A percentile compares a stretch with the other conserved stretches of the same genome.
These are phyloP conservation scores for Macroventuria anomochaeta DNA, from an alignment of 2,329 filamentous ascomycete species.

Conservation along the genomic window DNA sequence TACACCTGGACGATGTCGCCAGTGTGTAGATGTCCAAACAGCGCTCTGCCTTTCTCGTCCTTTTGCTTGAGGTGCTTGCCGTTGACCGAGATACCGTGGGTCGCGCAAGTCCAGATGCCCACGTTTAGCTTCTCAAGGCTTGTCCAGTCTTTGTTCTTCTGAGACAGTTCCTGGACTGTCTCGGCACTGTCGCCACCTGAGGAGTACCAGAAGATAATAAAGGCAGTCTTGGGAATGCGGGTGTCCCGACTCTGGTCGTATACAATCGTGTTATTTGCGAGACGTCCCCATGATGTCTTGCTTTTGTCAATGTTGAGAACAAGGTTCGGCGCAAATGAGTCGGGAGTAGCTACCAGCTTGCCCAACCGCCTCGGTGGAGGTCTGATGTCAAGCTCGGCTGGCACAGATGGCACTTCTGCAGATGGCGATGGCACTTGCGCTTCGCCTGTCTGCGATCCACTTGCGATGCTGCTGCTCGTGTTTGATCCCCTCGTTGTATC, in stretches of 20 bases:
- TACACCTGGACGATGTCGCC: conserved; percentile 81
- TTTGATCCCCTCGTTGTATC: conserved; percentile 40
- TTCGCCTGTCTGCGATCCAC: conserved; percentile 21
- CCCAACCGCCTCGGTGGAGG: conserved; percentile 61
- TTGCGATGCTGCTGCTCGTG: conserved; percentile 25
- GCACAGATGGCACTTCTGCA: conserved; percentile 29
- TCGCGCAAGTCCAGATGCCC: conserved; percentile 81
- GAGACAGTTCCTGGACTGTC: conserved; percentile 52
- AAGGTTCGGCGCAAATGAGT: conserved; percentile 69
- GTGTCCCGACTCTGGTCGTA: conserved; percentile 69
- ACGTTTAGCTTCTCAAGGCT: conserved; percentile 63
- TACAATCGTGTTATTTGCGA: conserved; percentile 69
- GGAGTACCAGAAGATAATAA: conserved; percentile 67
- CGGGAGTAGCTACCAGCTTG: conserved; percentile 67
- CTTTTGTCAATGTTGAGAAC: conserved; percentile 69
- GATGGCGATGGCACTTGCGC: conserved; percentile 25
- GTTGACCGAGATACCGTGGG: conserved; percentile 78
- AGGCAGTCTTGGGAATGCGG: conserved; percentile 80
- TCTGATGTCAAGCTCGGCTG: conserved; percentile 42
- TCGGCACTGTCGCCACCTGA: conserved; percentile 75
- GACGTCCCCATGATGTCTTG: conserved; percentile 79
- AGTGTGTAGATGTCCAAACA: conserved; percentile 73
- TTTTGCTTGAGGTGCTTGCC: conserved; percentile 68
- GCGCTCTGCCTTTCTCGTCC: conserved; percentile 56
- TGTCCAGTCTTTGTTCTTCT: conserved; percentile 61